Evolutionary conservation across 495 filamentous ascomycete genomes (phyloP), one percentile per base, ranked within the genome.

Genomic region (Penicillium lagena): DNA sequence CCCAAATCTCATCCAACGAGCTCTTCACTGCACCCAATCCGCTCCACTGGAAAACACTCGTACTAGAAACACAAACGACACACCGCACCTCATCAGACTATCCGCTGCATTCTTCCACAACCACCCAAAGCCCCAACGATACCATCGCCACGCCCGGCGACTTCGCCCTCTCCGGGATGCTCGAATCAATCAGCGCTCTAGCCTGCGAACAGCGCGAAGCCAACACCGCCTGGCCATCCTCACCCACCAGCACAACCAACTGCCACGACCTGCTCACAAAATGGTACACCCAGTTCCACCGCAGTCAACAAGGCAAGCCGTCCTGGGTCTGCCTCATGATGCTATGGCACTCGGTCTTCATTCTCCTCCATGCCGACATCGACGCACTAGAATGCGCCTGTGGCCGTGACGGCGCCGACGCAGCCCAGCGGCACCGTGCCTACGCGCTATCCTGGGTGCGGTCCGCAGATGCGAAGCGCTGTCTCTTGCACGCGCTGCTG

Each of bases 311-410:
- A 8, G 33, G 17, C 15, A 46, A 39, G 14, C 17, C 49, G n/a
- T 15, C 29, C 30, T 51, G 43, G 39, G 39, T 43, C 28, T 50
- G 43, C 42, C 52, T 60, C 4, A 52, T 56, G 40, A 51, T 56
- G 12, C 55, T 65, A 14, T 66, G 64, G 64, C 63, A 68, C 39
- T 39, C 47, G 7, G 49, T 48, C 12, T 64, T 63, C 52, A 59
- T 65, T 12, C 42, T 42, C 14, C 37, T 60, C 0, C 55, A 54
- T 47, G 39, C 47, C 9, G 50, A 66, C 37, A 50, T 60, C 10
- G 54, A 64, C 35, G 42, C 48, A 9, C 47, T 68, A 7, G 59
- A 63, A 43, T 49, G 47, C 12, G 57, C 48, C 13, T 39, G 46
- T 4, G 54, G 57, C 1, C 43, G 57, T 7, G 59, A 63, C 13